A percentile compares a stretch with the other conserved stretches of the same genome.
phyloP scores from a whole-genome alignment of 768 basidiomycete species.

The Pulveroboletus sp. region DNA sequence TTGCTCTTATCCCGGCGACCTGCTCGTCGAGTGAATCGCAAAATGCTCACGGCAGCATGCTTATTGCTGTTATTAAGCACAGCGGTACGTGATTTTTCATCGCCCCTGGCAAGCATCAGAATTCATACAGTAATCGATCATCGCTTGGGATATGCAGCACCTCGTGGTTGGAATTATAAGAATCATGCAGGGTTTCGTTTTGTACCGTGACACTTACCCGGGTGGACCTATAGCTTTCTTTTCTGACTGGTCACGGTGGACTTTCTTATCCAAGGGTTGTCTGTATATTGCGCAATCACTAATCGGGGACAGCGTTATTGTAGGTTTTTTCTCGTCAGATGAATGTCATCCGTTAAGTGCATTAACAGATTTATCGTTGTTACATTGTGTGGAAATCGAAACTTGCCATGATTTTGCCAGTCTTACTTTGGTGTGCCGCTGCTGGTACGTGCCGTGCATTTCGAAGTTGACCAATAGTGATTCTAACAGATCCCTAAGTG shows the following conservation, averaged over 20 bases:
- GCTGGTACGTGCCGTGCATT: conserved; percentile 7
- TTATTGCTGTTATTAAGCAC: conserved; percentile 23
- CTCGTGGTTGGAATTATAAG: conserved; percentile 13
- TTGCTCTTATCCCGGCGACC: conserved; percentile 3
- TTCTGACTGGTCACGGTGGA: conserved; percentile 15
- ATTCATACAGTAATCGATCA: neutral
- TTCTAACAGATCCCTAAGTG: neutral
- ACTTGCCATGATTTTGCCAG: conserved; percentile 19
- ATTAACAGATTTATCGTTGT: conserved; percentile 6
- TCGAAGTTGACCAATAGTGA: neutral
- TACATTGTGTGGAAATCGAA: conserved; percentile 27
- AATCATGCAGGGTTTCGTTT: conserved; percentile 18
- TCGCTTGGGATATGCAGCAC: conserved; percentile 8
- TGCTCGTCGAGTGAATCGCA: neutral
- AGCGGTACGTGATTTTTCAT: conserved; percentile 7
- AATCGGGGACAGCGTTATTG: conserved; percentile 24
- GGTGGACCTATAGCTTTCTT: conserved; percentile 24
- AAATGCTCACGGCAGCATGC: conserved; percentile 1
- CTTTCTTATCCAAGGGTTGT: conserved; percentile 20
- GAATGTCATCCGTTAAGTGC: neutral
- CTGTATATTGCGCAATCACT: conserved; percentile 16
- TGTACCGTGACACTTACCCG: conserved; percentile 3
- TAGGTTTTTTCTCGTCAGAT: neutral
- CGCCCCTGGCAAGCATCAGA: neutral
- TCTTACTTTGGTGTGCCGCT: conserved; percentile 23